phyloP scores from a whole-genome alignment of 768 basidiomycete species.

The Mycena floridula region DNA sequence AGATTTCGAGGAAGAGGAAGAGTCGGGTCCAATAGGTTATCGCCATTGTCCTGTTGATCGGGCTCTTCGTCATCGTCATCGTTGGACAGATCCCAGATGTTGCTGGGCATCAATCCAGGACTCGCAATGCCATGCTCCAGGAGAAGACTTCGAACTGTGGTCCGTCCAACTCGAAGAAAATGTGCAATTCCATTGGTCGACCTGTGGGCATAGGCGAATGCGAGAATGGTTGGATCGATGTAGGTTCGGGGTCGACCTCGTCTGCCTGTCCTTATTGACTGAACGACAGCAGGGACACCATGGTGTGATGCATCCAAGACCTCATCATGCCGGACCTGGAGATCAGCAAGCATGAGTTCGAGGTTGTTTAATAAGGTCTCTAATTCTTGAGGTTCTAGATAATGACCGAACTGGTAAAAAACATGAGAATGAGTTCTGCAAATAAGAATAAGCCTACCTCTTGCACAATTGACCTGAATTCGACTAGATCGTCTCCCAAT shows the following conservation, averaged over 20 bases:
- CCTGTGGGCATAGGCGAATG: not conserved
- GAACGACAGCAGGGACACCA: not conserved
- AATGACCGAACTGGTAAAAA: not conserved
- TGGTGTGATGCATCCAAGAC: not conserved
- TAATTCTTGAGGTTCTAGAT: not conserved
- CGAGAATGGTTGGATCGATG: not conserved
- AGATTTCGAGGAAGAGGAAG: not conserved
- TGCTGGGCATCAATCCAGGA: not conserved
- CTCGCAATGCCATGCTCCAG: not conserved
- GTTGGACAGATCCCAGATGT: slow-evolving; percentile 1
- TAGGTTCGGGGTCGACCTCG: not conserved
- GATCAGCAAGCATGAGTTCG: not conserved
- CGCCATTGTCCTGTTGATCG: slow-evolving; percentile 3
- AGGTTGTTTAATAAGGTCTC: not conserved
- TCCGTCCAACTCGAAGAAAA: not conserved
- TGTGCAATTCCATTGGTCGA: not conserved
- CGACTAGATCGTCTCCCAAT: too few species aligned
- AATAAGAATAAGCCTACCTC: too few species aligned
- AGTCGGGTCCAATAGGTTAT: not conserved
- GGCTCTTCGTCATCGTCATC: not conserved
- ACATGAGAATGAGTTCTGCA: too few species aligned
- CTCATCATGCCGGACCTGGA: not conserved
- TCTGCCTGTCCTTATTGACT: too few species aligned
- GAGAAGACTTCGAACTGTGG: not conserved
- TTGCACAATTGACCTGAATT: too few species aligned